These are phyloP conservation scores for Carex pumila DNA, from an alignment of 176 grass and related monocot genomes.

Conservation along the genomic window DNA sequence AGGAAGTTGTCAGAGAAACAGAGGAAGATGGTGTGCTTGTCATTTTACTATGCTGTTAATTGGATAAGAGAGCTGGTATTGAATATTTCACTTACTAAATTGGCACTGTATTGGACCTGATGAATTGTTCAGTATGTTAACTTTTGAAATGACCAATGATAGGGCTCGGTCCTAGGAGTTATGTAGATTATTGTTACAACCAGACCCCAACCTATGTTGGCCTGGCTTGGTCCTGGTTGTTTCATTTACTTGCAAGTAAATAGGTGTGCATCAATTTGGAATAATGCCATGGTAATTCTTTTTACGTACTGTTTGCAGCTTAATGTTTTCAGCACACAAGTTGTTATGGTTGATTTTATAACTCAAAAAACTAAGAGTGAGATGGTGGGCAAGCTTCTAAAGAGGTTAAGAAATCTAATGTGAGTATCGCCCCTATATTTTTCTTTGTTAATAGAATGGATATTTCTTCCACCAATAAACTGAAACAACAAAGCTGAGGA, in stretches of 20 bases:
- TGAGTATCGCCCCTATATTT: constrained; percentile 29
- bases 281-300: not conserved
- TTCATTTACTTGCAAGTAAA: not conserved
- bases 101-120: not conserved
- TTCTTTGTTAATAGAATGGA: not conserved
- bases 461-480: not conserved
- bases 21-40: constrained; percentile 61
- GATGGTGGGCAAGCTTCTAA: constrained; percentile 56
- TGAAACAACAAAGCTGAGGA: not conserved
- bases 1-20: constrained; percentile 49
- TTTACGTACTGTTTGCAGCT: constrained; percentile 50
- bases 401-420: constrained; percentile 84
- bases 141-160: not conserved
- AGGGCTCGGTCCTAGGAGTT: too few relatives aligned
- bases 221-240: not conserved
- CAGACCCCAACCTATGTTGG: too few relatives aligned
- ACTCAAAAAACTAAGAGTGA: constrained; percentile 56
- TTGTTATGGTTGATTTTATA: constrained; percentile 49
- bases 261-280: not conserved
- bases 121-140: not conserved
- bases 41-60: constrained; percentile 86
- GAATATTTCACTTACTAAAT: constrained; percentile 11
- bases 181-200: too few relatives aligned
- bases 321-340: constrained; percentile 82
- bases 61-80: constrained; percentile 95